Evolutionary conservation across 2,329 filamentous ascomycete species (phyloP).

Genomic region (Graphiopsis chlorocephala): DNA sequence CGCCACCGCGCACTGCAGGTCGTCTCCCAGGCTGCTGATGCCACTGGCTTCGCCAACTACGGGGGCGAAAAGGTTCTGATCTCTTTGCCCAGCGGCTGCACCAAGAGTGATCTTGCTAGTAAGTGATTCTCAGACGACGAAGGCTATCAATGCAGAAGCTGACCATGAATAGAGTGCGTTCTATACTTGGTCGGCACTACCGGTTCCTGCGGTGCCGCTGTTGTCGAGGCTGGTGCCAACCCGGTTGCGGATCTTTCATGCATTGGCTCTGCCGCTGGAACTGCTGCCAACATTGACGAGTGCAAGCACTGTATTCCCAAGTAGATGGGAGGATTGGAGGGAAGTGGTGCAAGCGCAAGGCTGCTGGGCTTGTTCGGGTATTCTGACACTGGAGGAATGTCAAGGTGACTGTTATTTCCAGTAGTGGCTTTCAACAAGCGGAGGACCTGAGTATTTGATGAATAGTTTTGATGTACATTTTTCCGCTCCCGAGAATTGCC

Average conservation of each 20-base stretch:
- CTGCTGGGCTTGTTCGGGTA: neutral
- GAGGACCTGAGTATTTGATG: neutral
- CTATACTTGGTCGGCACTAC: neutral
- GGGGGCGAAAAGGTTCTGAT: neutral
- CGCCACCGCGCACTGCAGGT: neutral
- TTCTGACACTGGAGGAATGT: neutral
- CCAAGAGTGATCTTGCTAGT: neutral
- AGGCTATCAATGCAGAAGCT: neutral
- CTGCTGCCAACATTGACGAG: conserved; percentile 16
- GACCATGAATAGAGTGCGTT: neutral
- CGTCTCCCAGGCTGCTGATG: neutral
- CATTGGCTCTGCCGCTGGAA: conserved; percentile 16
- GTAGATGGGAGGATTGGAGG: neutral
- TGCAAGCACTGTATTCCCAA: conserved; percentile 19
- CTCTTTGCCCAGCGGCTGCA: neutral
- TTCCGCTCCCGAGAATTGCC: neutral
- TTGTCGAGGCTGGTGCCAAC: neutral
- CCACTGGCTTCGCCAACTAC: neutral
- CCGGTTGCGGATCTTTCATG: neutral
- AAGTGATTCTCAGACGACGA: neutral
- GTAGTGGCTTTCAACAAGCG: neutral
- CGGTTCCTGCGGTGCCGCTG: neutral
- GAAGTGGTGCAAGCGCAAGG: neutral
- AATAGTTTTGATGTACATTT: neutral
- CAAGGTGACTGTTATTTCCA: too few species aligned